These are phyloP conservation scores for Acmispon strigosus DNA, from an alignment of 306 rosid species.

Conservation along the genomic window DNA sequence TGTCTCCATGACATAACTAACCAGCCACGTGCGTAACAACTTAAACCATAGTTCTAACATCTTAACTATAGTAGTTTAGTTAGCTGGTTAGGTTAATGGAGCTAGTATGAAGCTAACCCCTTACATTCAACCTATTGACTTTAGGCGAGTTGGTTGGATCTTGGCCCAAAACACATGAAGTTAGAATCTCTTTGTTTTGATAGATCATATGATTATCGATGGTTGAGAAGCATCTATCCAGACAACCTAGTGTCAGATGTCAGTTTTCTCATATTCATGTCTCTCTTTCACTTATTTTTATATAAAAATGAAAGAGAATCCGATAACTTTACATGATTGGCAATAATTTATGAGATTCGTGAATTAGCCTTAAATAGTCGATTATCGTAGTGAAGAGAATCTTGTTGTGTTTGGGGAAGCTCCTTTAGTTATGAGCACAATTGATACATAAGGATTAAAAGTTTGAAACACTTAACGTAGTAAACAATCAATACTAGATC, in stretches of 20 bases:
- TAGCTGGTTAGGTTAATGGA: too few relatives aligned
- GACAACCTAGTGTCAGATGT: not conserved
- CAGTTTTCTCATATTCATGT: not conserved
- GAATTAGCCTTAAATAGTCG: not conserved
- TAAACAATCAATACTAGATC: constrained; percentile 1
- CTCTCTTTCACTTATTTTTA: constrained; percentile 7
- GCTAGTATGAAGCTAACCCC: too few relatives aligned
- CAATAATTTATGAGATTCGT: not conserved
- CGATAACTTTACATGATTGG: not conserved
- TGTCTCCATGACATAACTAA: too few relatives aligned
- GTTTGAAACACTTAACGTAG: not conserved
- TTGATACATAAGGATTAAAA: not conserved
- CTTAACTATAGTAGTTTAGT: too few relatives aligned
- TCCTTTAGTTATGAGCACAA: not conserved
- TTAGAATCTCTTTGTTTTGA: not conserved
- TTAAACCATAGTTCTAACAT: too few relatives aligned
- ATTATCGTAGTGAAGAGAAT: not conserved
- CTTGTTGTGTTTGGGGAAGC: not conserved
- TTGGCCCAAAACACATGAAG: too few relatives aligned
- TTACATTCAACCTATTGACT: too few relatives aligned
- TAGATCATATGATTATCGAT: not conserved
- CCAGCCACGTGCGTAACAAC: too few relatives aligned
- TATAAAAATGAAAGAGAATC: not conserved
- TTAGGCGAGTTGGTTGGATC: too few relatives aligned
- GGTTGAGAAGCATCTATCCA: not conserved